These are phyloP conservation scores for Albugo candida DNA, from an alignment of 352 stramenopile genomes.

Conservation along the genomic window DNA sequence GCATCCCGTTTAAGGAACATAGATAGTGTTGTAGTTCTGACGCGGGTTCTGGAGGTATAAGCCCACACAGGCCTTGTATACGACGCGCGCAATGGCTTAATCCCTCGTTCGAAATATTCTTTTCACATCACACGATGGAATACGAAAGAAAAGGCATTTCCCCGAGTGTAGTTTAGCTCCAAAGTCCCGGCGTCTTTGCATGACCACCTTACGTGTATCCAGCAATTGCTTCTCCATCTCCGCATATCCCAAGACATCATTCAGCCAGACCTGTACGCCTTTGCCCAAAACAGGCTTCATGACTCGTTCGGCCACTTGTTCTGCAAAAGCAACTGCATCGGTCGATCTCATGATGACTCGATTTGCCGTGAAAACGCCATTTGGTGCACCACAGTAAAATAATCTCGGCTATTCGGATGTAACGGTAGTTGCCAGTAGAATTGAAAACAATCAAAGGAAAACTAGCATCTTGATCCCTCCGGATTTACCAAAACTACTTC, in stretches of 20 bases:
- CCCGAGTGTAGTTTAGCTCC: slow-evolving; percentile 16
- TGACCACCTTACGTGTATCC: slow-evolving; percentile 2
- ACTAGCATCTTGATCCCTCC: background rate
- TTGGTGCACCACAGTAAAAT: too few species aligned
- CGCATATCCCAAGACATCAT: too few species aligned
- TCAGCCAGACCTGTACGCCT: too few species aligned
- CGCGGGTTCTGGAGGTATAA: slow-evolving; percentile 3
- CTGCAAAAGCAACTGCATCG: too few species aligned
- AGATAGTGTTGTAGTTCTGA: slow-evolving; percentile 7
- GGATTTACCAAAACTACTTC: slow-evolving; percentile 1
- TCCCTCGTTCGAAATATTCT: slow-evolving; percentile 6
- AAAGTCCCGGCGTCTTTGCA: slow-evolving; percentile 5
- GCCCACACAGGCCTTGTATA: slow-evolving; percentile 9
- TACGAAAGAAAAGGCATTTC: slow-evolving; percentile 13
- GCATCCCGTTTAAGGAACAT: slow-evolving; percentile 10
- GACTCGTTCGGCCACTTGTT: too few species aligned
- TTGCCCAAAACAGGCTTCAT: too few species aligned
- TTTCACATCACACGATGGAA: slow-evolving; percentile 8
- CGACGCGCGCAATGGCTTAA: slow-evolving; percentile 8
- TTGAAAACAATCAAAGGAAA: slow-evolving; percentile 4
- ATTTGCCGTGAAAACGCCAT: too few species aligned
- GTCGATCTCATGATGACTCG: too few species aligned
- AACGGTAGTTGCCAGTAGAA: slow-evolving; percentile 4
- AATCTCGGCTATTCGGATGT: too few species aligned
- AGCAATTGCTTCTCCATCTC: slow-evolving; percentile 6